Evolutionary conservation across 139 green algal genomes (phyloP).

Genomic region (Spirogloea muscicola): DNA sequence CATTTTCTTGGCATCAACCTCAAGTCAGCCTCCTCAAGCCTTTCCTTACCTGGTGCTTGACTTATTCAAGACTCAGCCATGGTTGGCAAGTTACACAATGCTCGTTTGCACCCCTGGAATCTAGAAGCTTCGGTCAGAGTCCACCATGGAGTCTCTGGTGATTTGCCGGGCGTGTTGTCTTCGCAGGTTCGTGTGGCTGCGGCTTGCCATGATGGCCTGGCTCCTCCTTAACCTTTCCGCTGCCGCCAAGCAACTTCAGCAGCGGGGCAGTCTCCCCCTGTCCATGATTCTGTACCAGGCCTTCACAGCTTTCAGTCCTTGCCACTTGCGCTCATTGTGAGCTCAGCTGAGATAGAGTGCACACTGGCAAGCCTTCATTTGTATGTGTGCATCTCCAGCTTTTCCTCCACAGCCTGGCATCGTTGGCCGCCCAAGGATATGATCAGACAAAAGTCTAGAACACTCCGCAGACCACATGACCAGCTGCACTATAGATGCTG

Average conservation of each 20-base stretch:
- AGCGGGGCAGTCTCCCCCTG: constrained; percentile 18
- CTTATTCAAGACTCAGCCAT: no score
- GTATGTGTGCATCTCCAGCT: no score
- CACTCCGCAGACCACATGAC: no score
- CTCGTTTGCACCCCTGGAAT: no score
- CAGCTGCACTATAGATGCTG: no score
- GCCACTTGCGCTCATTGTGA: no score
- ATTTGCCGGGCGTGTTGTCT: background rate
- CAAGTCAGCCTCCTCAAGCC: constrained; percentile 11
- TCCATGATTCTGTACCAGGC: constrained; percentile 49
- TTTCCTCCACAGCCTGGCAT: no score
- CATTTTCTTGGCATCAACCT: constrained; percentile 30
- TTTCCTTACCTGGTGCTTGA: background rate
- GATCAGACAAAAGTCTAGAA: no score
- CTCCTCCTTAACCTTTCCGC: constrained; percentile 51
- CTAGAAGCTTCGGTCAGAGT: background rate
- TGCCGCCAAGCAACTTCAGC: constrained; percentile 45
- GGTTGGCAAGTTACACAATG: no score
- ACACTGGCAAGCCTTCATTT: no score
- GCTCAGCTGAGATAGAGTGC: no score
- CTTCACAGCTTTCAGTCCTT: constrained; percentile 41
- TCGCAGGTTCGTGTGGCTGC: constrained; percentile 41
- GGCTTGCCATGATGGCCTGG: constrained; percentile 49
- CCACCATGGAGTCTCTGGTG: background rate
- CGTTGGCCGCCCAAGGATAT: no score